Base-by-base conservation (phyloP, 2,329 filamentous ascomycete species). In the Botrytis squamosa region DNA sequence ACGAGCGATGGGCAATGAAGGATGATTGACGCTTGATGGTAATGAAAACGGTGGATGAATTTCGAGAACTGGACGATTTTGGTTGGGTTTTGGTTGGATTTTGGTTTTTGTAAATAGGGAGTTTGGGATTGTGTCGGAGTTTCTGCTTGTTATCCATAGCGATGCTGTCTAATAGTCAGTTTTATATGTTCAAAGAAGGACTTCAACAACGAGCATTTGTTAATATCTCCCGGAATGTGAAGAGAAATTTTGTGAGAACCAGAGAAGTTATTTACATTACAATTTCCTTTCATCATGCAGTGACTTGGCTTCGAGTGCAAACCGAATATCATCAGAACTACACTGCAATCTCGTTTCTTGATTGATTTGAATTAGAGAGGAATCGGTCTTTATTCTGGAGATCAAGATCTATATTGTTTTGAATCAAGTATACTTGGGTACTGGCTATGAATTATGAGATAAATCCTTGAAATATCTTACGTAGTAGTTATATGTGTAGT, bases 211-310 rank as follows among this genome's bases (percentile, higher is more conserved):
- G 0, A 55, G 0, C 3, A 18, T 29, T 29, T 29, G 5, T n/a
- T 18, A 2, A 14, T n/a, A 6, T 7, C 1, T 2, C 5, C 25
- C 9, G 2, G 1, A 3, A 16, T 16, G 2, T 14, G 25, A 55
- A n/a, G 5, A 55, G 1, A 29, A 55, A 3, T 0, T 7, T 55
- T 29, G 52, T 55, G n/a, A 29, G 14, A 29, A 9, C 4, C 14
- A 29, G 3, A 8, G 3, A 55, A 29, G 52, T 9, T 1, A 18
- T 18, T 8, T 8, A 29, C 4, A 8, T 29, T 6, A 0, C 12
- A 29, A 6, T 55, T 29, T 2, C 1, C n/a, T 18, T 1, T 0
- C 14, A 55, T 55, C 5, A 8, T 18, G 25, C n/a, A 29, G 2
- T 29, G 25, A 29, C 2, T 29, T 55, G 52, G 4, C 49, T 5